These are phyloP conservation scores for Parascedosporium putredinis DNA, from an alignment of 2,329 filamentous ascomycete genomes.

Conservation along the genomic window DNA sequence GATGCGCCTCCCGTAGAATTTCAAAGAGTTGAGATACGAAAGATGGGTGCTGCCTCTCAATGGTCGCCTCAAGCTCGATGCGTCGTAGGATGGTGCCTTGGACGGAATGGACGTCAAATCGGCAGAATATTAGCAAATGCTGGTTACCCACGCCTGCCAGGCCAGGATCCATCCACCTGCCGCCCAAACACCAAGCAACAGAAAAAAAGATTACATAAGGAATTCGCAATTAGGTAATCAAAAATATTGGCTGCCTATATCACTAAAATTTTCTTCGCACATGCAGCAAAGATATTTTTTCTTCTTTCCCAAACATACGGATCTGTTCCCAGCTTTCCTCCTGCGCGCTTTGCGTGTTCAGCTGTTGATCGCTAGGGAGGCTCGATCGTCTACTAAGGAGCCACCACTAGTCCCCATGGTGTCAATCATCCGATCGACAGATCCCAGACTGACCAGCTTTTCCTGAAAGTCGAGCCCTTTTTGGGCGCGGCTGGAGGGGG, in stretches of 20 bases:
- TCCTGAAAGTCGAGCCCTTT: not conserved
- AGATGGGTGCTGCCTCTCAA: too few relatives aligned
- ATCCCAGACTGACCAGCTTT: conserved; percentile 61
- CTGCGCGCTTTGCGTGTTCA: conserved; percentile 32
- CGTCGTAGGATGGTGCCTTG: too few relatives aligned
- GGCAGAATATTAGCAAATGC: too few relatives aligned
- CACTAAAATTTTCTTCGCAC: not conserved
- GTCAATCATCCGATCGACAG: conserved; percentile 91
- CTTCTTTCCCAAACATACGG: conserved; percentile 41
- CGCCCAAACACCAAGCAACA: too few relatives aligned
- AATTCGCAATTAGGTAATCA: not conserved
- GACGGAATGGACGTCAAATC: too few relatives aligned
- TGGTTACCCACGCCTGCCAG: too few relatives aligned
- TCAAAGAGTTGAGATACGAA: too few relatives aligned
- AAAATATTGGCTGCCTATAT: not conserved
- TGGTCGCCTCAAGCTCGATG: too few relatives aligned
- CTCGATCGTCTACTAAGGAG: conserved; percentile 72
- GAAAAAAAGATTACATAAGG: not conserved
- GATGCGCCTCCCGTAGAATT: too few relatives aligned
- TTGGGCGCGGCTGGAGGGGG: not conserved
- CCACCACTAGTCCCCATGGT: conserved; percentile 59
- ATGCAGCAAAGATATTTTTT: conserved; percentile 21
- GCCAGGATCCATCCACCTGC: too few relatives aligned
- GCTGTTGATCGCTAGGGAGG: conserved; percentile 70
- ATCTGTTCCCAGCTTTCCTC: conserved; percentile 80